Evolutionary conservation across 371 early-diverging fungal species (phyloP).

Genomic region (Rhizopus delemar): DNA sequence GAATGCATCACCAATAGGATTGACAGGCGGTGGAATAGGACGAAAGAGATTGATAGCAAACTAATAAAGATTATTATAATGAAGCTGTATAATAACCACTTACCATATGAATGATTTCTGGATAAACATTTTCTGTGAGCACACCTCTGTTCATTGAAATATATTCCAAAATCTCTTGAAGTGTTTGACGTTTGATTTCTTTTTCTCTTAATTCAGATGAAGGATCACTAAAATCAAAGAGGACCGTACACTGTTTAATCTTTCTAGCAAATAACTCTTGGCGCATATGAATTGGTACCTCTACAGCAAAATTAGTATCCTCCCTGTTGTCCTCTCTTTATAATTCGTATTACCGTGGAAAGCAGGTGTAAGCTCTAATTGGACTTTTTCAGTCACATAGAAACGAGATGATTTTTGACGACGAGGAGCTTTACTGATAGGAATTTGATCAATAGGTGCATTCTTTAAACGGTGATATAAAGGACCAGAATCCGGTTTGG

Average conservation of each 20-base stretch:
- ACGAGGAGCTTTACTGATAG: constrained; percentile 78
- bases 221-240: constrained; percentile 92
- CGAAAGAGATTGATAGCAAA: constrained; percentile 90
- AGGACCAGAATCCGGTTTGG: constrained; percentile 71
- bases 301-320: constrained; percentile 33
- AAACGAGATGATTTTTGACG: constrained; percentile 84
- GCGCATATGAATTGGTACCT: constrained; percentile 72
- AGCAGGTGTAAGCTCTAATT: constrained; percentile 71
- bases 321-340: not conserved
- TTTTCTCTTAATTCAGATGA: constrained; percentile 85
- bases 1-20: constrained; percentile 92
- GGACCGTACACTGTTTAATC: constrained; percentile 82
- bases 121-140: constrained; percentile 84
- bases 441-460: constrained; percentile 77
- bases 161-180: constrained; percentile 89
- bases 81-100: constrained; percentile 5
- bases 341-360: constrained; percentile 64
- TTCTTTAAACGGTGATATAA: constrained; percentile 71
- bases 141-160: constrained; percentile 82
- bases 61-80: constrained; percentile 36
- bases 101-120: constrained; percentile 90
- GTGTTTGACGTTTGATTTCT: constrained; percentile 88
- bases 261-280: constrained; percentile 83
- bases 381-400: constrained; percentile 78
- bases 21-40: constrained; percentile 91